These are phyloP conservation scores for Eucalyptus tenuipes DNA, from an alignment of 345 rosid genomes.

Conservation along the genomic window DNA sequence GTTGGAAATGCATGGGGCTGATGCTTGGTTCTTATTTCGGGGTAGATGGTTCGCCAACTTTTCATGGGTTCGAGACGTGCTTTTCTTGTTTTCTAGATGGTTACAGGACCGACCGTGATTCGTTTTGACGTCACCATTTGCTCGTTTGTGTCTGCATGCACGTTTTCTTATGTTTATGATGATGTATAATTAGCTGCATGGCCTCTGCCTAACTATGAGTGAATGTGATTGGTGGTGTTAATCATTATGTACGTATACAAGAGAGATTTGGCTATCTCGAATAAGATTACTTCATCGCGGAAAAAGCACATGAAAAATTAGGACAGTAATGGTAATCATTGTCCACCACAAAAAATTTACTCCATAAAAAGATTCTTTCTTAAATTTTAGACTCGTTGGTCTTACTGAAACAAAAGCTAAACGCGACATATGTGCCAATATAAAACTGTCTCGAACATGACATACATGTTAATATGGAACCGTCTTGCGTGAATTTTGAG, in stretches of 20 bases:
- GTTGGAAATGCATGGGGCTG: neutral
- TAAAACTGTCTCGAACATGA: too few relatives aligned
- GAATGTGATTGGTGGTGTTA: neutral
- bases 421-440: fast-evolving
- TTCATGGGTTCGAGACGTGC: neutral
- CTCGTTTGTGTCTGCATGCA: neutral
- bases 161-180: neutral
- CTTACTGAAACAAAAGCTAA: fast-evolving
- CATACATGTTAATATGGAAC: neutral
- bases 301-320: neutral
- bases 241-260: neutral
- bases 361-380: fast-evolving
- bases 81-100: neutral
- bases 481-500: fast-evolving
- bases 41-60: neutral
- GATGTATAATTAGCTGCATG: neutral
- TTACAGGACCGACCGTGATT: neutral
- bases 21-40: neutral
- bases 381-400: fast-evolving
- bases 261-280: neutral
- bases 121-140: neutral
- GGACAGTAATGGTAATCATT: neutral
- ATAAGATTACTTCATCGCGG: neutral
- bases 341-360: neutral
- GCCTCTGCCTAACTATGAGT: neutral